Evolutionary conservation across 148 eudicot species (phyloP), one percentile per base, ranked within the genome.

Genomic region (Pouteria glomerata): DNA sequence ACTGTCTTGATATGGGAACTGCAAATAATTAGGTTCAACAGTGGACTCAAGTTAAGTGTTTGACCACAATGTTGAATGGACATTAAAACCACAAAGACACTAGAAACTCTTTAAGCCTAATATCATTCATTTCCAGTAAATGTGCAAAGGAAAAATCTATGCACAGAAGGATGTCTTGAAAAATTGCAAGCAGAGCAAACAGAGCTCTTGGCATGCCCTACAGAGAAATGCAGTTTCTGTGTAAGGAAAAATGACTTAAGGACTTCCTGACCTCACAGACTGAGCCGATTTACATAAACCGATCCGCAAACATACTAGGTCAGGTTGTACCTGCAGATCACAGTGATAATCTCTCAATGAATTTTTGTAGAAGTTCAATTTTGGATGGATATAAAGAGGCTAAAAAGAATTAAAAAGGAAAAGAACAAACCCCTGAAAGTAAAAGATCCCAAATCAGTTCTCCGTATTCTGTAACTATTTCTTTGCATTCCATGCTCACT

Each of bases 401-500:
- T 57, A 62, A 62, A 44, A 23, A 52, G n/a, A 7, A 19, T 8
- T 31, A 65, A 21, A 27, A 37, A 61, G 31, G n/a, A 34, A 2
- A 62, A 18, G 74, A n/a, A 81, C 88, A 63, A 50, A 92, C 96
- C 87, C 97, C 96, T 44, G 82, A 68, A 3, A 86, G 68, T 52
- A 92, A 73, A 60, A 92, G 91, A 50, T 92, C 93, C 96, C 96
- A 90, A 57, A 90, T 88, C 84, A 76, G 52, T 16, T 88, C 96
- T 85, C 96, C 96, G 50, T 88, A 90, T 56, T 90, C 79, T 15
- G 92, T 66, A 33, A 86, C 90, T 14, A 90, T 65, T 57, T 73
- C 75, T 84, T 90, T 87, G 74, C 96, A 90, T 79, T 86, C 92
- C 24, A 75, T 71, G 85, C 96, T 90, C 72, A 86, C 79, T 35